A percentile compares a stretch with the other conserved stretches of the same genome.
phyloP scores from a whole-genome alignment of 257 asterid species.

The Gentiana dahurica region DNA sequence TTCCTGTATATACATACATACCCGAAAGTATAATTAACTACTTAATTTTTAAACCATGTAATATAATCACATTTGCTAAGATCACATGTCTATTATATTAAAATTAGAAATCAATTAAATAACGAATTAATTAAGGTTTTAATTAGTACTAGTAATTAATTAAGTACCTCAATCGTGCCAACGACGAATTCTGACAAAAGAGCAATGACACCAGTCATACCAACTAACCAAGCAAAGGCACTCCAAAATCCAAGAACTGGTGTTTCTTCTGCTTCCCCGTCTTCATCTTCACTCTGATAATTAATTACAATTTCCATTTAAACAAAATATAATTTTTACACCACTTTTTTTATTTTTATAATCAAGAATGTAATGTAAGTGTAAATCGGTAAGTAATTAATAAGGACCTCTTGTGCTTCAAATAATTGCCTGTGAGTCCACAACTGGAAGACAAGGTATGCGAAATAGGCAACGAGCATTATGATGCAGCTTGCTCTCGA shows the following conservation, averaged over 20 bases:
- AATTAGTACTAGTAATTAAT: background rate
- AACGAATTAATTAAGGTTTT: background rate
- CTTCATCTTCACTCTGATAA: conserved; percentile 24
- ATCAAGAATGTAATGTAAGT: background rate
- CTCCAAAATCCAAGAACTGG: conserved; percentile 67
- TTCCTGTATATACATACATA: conserved; percentile 21
- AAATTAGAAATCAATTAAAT: background rate
- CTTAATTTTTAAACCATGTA: too few species aligned
- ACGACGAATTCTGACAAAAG: conserved; percentile 76
- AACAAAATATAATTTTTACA: too few species aligned
- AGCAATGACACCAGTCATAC: conserved; percentile 70
- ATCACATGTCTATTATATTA: background rate
- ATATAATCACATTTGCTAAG: too few species aligned
- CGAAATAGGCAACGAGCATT: conserved; percentile 71
- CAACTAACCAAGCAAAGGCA: conserved; percentile 52
- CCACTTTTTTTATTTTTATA: too few species aligned
- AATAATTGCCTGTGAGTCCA: conserved; percentile 73
- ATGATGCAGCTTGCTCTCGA: conserved; percentile 67
- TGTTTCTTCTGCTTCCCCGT: conserved; percentile 39
- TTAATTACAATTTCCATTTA: background rate
- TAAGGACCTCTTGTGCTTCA: conserved; percentile 40
- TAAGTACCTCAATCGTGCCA: conserved; percentile 70
- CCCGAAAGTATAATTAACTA: too few species aligned
- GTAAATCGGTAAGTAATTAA: background rate
- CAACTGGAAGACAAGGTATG: conserved; percentile 66